Percentiles rank a stretch among this genome's conserved stretches.
These are phyloP conservation scores for Grosmannia huntii DNA, from an alignment of 2,329 filamentous ascomycete genomes.

Conservation along the genomic window DNA sequence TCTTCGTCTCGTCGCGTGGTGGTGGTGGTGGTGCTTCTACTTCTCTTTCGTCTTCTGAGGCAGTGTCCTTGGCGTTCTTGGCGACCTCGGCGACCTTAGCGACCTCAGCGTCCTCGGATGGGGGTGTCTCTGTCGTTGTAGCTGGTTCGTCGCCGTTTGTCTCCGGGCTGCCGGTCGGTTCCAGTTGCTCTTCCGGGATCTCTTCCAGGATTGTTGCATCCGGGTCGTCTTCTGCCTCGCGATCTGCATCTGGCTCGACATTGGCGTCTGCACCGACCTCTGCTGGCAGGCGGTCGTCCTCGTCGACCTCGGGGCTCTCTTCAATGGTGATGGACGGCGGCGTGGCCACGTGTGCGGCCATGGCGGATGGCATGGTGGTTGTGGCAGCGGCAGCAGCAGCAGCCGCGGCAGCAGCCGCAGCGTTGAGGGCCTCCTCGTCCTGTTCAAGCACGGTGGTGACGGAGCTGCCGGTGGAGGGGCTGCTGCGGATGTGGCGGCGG, in stretches of 20 bases:
- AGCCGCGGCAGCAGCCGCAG: conserved; percentile 26
- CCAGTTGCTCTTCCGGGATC: neutral
- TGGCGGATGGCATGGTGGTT: neutral
- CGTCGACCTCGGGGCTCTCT: conserved; percentile 36
- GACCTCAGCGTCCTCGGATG: neutral
- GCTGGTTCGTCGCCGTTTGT: neutral
- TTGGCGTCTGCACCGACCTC: neutral
- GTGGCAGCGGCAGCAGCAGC: conserved; percentile 24
- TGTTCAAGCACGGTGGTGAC: conserved; percentile 75
- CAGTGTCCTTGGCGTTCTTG: neutral
- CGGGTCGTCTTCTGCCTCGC: neutral
- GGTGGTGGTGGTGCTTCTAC: neutral
- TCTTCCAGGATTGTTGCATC: neutral
- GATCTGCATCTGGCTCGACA: neutral
- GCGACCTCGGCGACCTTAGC: neutral
- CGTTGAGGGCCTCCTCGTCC: conserved; percentile 55
- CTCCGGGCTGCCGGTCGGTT: neutral
- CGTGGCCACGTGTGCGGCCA: neutral
- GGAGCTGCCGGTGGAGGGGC: conserved; percentile 63
- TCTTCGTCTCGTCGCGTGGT: neutral
- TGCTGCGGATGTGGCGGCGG: conserved; percentile 68
- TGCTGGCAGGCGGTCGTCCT: neutral
- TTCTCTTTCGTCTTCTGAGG: neutral
- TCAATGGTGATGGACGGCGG: conserved; percentile 24
- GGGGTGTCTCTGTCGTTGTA: neutral